Evolutionary conservation across 2,329 filamentous ascomycete species (phyloP).

Genomic region (Colletotrichum falcatum): DNA sequence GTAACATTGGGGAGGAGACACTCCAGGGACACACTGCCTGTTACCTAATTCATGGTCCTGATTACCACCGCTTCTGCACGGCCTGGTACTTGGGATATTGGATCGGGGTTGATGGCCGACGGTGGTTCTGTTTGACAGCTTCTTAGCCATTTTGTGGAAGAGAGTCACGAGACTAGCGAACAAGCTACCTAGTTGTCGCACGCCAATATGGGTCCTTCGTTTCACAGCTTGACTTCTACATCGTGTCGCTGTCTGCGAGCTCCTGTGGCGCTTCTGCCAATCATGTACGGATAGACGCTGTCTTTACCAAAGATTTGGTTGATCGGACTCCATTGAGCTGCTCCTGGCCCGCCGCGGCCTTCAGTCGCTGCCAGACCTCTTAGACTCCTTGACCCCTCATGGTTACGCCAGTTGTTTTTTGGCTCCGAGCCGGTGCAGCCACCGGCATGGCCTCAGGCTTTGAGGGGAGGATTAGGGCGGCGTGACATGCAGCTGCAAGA

Average conservation of each 20-base stretch:
- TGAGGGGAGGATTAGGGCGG: constrained; percentile 23
- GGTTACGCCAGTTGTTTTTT: constrained; percentile 12
- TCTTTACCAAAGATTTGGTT: constrained; percentile 17
- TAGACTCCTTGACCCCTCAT: too few species aligned
- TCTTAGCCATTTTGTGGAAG: constrained; percentile 6
- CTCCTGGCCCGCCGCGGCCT: neutral
- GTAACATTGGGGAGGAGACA: constrained; percentile 28
- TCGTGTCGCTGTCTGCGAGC: neutral
- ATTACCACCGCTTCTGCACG: neutral
- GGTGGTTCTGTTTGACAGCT: constrained; percentile 3
- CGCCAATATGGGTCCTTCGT: neutral
- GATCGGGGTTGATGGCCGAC: neutral
- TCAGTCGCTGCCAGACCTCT: neutral
- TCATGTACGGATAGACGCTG: neutral
- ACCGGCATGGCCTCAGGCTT: constrained; percentile 33
- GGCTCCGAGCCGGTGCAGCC: constrained; percentile 31
- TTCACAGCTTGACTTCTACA: neutral
- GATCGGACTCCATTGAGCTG: neutral
- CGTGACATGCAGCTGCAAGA: constrained; percentile 34
- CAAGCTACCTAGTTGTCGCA: constrained; percentile 19
- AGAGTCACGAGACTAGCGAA: constrained; percentile 26
- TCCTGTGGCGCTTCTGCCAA: neutral
- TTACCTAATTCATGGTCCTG: neutral
- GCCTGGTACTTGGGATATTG: neutral
- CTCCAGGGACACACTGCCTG: neutral